Conservation (phyloP, 2,329 filamentous ascomycete genomes). For the Fusarium lyarnte region DNA sequence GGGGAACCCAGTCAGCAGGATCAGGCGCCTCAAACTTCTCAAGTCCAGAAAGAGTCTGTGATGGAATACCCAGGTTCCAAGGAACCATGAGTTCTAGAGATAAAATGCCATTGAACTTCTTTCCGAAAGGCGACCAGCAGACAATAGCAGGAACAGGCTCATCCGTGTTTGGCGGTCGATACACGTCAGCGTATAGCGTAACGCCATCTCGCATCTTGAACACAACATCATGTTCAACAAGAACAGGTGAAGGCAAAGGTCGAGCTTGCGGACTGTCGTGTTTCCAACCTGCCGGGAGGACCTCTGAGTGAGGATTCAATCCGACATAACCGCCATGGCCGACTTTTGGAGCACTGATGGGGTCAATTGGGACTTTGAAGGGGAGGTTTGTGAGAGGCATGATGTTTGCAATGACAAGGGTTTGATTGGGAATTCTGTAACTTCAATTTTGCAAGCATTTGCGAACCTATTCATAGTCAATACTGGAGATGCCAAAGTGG, state of each 20-base stretch:
- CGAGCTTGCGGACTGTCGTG: neutral
- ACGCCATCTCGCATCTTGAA: conserved; percentile 1
- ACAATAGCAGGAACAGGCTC: conserved; percentile 1
- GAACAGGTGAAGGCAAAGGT: neutral
- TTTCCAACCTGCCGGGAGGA: neutral
- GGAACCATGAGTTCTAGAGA: neutral
- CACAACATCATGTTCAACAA: conserved; percentile 9
- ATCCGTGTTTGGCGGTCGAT: neutral
- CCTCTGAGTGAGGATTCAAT: conserved; percentile 2
- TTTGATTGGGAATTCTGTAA: neutral
- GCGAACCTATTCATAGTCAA: neutral
- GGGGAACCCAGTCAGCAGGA: conserved; percentile 9
- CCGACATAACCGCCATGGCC: conserved; percentile 6
- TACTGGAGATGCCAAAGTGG: accelerated
- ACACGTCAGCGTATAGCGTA: conserved; percentile 5
- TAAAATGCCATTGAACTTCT: conserved; percentile 13
- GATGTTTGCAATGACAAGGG: neutral
- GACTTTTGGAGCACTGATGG: neutral
- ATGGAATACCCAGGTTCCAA: neutral
- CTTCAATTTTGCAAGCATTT: accelerated
- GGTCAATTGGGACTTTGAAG: conserved; percentile 2
- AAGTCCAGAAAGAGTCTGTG: neutral
- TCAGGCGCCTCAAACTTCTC: conserved; percentile 15
- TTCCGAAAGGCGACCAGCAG: conserved; percentile 16
- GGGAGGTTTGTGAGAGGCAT: conserved; percentile 10